A percentile compares a stretch with the other conserved stretches of the same genome.
Conservation (phyloP, 129 eudicot species). For the Erigeron canadensis region DNA sequence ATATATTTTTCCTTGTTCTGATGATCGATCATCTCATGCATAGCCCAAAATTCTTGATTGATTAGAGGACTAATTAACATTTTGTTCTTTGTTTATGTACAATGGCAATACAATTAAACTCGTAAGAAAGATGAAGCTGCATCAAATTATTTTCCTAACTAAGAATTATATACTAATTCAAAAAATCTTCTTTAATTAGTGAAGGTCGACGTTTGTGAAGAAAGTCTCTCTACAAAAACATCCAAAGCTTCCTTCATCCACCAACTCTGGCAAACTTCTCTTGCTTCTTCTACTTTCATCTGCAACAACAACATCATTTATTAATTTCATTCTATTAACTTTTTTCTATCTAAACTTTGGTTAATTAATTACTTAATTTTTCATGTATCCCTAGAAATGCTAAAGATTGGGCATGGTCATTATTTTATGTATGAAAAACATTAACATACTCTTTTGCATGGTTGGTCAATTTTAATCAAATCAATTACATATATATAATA, state of each 20-base stretch:
- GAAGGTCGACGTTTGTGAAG: slow-evolving; percentile 18
- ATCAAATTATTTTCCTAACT: slow-evolving; percentile 3
- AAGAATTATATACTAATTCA: neutral
- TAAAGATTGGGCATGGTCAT: neutral
- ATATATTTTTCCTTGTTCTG: too few species aligned
- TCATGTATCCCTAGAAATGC: too few species aligned
- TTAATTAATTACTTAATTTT: too few species aligned
- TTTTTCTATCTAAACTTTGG: too few species aligned
- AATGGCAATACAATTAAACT: slow-evolving; percentile 7
- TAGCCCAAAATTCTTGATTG: too few species aligned
- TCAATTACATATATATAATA: neutral
- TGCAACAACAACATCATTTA: slow-evolving; percentile 21
- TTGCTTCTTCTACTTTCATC: slow-evolving; percentile 73
- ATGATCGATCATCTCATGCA: too few species aligned
- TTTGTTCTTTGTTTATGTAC: slow-evolving; percentile 4
- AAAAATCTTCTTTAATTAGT: slow-evolving; percentile 30
- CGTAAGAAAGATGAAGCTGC: neutral
- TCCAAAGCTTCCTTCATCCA: slow-evolving; percentile 97
- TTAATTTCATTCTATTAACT: neutral
- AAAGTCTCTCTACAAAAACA: slow-evolving; percentile 56
- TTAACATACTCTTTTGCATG: neutral
- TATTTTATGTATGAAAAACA: neutral
- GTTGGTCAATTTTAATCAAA: neutral
- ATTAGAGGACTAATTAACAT: neutral
- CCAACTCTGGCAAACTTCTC: slow-evolving; percentile 66